These are phyloP conservation scores for Ceratocystis variospora DNA, from an alignment of 2,329 filamentous ascomycete species.

Conservation along the genomic window DNA sequence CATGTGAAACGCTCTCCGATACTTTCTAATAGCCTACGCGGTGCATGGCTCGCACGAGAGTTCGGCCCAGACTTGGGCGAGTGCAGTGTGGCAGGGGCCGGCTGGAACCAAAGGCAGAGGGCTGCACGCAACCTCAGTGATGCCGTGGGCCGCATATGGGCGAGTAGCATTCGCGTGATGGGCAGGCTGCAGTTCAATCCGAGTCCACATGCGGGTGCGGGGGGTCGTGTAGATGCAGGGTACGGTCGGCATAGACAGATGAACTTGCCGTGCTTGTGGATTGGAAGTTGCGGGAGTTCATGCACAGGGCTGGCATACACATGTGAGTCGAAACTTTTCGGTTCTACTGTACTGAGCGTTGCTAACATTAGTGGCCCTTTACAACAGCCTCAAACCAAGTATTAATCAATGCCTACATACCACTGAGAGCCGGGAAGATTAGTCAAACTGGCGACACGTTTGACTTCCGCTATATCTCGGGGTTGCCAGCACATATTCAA, in stretches of 20 bases:
- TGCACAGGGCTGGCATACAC: constrained; percentile 14
- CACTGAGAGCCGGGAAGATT: constrained; percentile 1
- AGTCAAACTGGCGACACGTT: neutral
- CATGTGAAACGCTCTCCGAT: constrained; percentile 9
- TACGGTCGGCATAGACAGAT: constrained; percentile 12
- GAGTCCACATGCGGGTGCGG: neutral
- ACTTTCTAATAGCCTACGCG: neutral
- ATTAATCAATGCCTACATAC: constrained; percentile 11
- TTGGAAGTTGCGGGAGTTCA: constrained; percentile 10
- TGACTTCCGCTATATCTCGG: neutral
- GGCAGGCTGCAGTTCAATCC: constrained; percentile 8
- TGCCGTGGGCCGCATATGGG: constrained; percentile 4
- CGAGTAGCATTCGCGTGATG: constrained; percentile 3
- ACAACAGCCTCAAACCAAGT: neutral
- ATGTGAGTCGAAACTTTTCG: neutral
- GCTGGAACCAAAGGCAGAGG: neutral
- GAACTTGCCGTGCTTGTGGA: constrained; percentile 12
- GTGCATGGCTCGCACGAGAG: constrained; percentile 12
- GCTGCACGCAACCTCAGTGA: constrained; percentile 5
- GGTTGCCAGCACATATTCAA: neutral
- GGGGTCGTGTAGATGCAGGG: constrained; percentile 2
- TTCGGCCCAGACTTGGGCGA: constrained; percentile 9
- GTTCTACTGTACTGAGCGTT: neutral
- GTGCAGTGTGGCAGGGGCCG: neutral
- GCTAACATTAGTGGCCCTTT: neutral